Conservation (phyloP, 495 filamentous ascomycete species). For the Baudoinia panamericana region DNA sequence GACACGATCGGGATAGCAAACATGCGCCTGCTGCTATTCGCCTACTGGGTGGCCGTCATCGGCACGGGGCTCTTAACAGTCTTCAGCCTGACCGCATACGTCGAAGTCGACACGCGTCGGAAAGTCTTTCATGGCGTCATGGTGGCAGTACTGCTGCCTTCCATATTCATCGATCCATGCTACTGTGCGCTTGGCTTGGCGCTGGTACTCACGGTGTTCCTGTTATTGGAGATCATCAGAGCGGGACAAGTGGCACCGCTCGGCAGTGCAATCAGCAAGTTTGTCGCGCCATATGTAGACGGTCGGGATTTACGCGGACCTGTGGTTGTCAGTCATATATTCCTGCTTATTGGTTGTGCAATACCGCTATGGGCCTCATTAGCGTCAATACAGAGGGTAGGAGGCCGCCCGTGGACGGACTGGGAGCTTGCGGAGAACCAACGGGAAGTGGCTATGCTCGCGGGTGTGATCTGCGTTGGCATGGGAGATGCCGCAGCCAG, state of each 20-base stretch:
- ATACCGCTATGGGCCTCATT: slow-evolving; percentile 88
- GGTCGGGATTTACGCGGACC: slow-evolving; percentile 85
- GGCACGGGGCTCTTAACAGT: slow-evolving; percentile 58
- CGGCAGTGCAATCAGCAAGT: slow-evolving; percentile 64
- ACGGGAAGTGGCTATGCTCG: slow-evolving; percentile 73
- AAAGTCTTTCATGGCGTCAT: slow-evolving; percentile 99
- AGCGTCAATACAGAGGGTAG: slow-evolving; percentile 44
- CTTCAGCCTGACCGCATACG: slow-evolving; percentile 45
- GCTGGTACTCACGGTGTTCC: slow-evolving; percentile 64
- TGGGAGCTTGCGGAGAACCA: slow-evolving; percentile 48
- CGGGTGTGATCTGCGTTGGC: slow-evolving; percentile 84
- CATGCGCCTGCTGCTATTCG: slow-evolving; percentile 62
- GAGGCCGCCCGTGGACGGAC: slow-evolving; percentile 40
- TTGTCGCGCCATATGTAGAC: slow-evolving; percentile 87
- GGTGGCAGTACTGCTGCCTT: slow-evolving; percentile 84
- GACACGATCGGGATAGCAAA: slow-evolving; percentile 54
- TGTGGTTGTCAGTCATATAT: slow-evolving; percentile 90
- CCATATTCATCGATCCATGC: slow-evolving; percentile 69
- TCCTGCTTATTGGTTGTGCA: slow-evolving; percentile 89
- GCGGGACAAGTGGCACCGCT: slow-evolving; percentile 84
- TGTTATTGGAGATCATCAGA: slow-evolving; percentile 76
- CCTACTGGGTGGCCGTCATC: slow-evolving; percentile 59
- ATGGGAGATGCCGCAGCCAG: slow-evolving; percentile 94
- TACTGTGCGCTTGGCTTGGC: slow-evolving; percentile 67
- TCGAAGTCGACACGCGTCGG: slow-evolving; percentile 87